Evolutionary conservation across 495 filamentous ascomycete genomes (phyloP).

Genomic region (Neurospora discreta): DNA sequence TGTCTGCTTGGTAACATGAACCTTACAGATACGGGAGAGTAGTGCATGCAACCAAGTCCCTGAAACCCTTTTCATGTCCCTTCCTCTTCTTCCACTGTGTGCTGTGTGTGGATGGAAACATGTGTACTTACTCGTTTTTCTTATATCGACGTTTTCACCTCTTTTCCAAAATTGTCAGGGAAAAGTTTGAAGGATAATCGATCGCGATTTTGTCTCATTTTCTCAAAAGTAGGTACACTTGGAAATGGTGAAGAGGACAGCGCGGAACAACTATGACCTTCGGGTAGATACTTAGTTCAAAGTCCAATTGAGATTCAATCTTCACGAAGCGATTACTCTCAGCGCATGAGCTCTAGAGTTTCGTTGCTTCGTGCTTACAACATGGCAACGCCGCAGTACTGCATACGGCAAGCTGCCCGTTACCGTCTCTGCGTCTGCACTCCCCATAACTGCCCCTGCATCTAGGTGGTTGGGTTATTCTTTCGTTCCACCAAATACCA

Average conservation of each 20-base stretch:
- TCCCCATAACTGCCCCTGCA: background rate
- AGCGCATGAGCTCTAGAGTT: background rate
- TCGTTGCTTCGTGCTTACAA: background rate
- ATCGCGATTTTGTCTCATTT: background rate
- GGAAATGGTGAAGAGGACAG: background rate
- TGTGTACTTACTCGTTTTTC: background rate
- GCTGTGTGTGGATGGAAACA: background rate
- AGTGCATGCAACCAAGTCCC: background rate
- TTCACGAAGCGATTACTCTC: background rate
- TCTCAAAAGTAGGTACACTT: background rate
- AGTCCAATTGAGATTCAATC: background rate
- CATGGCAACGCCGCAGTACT: background rate
- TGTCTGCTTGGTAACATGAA: background rate
- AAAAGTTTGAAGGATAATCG: background rate
- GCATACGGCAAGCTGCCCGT: background rate
- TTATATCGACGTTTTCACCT: background rate
- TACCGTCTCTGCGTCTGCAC: background rate
- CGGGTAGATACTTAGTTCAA: background rate
- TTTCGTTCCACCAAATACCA: background rate
- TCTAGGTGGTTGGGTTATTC: background rate
- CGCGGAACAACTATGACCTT: background rate
- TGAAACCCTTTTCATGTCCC: background rate
- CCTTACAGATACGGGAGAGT: background rate
- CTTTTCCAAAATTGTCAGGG: background rate
- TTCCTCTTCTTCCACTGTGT: background rate